phyloP scores from a whole-genome alignment of 2,329 filamentous ascomycete genomes.

The Scortechinia acanthostroma region DNA sequence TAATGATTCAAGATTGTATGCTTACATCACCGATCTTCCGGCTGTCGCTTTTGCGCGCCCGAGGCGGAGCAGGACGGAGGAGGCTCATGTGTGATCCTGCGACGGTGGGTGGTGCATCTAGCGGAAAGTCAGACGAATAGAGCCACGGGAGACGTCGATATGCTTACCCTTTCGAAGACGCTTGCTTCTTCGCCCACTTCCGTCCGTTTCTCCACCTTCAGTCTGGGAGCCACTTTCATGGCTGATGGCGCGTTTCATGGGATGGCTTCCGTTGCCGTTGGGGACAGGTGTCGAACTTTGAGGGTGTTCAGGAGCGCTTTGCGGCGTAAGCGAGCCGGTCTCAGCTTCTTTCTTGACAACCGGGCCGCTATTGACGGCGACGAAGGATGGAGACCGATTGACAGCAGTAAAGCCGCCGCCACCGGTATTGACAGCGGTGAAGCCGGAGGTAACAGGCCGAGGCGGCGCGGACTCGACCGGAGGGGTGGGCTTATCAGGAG shows the following conservation, averaged over 20 bases:
- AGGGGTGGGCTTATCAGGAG: background rate
- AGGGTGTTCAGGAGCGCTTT: background rate
- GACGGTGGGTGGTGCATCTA: slow-evolving; percentile 57
- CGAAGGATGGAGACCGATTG: slow-evolving; percentile 32
- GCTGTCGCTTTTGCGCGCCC: slow-evolving; percentile 47
- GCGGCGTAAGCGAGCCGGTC: background rate
- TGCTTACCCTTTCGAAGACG: slow-evolving; percentile 76
- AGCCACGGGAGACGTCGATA: slow-evolving; percentile 4
- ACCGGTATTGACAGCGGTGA: slow-evolving; percentile 58
- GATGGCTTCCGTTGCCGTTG: slow-evolving; percentile 35
- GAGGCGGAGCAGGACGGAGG: slow-evolving; percentile 74
- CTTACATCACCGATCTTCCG: slow-evolving; percentile 12
- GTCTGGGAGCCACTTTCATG: slow-evolving; percentile 9
- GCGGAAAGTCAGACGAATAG: slow-evolving; percentile 10
- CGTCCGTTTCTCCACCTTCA: slow-evolving; percentile 34
- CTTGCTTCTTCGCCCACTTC: slow-evolving; percentile 76
- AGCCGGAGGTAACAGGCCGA: slow-evolving; percentile 29
- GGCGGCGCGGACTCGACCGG: background rate
- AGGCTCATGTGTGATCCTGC: slow-evolving; percentile 95
- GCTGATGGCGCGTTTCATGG: slow-evolving; percentile 35
- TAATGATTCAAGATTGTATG: slow-evolving; percentile 13
- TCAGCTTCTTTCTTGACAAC: slow-evolving; percentile 38
- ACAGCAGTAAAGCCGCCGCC: slow-evolving; percentile 49
- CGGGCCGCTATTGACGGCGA: slow-evolving; percentile 47
- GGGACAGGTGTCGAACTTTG: background rate